These are phyloP conservation scores for Dovyalis caffra DNA, from an alignment of 345 rosid species.

Conservation along the genomic window DNA sequence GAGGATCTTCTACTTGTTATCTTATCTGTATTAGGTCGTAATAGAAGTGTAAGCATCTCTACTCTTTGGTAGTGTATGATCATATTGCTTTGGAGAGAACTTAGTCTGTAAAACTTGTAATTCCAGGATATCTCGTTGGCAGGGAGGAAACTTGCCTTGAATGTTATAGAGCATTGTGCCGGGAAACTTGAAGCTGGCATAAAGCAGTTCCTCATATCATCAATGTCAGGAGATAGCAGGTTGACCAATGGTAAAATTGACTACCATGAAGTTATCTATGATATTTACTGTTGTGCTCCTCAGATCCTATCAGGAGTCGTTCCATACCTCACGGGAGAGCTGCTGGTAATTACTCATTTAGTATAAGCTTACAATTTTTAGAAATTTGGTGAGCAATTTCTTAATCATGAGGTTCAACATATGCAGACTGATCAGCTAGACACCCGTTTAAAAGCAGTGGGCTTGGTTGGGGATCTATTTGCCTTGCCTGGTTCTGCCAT, in stretches of 20 bases:
- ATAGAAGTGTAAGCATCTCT: constrained; percentile 57
- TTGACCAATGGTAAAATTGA: constrained; percentile 56
- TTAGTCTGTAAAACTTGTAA: constrained; percentile 28
- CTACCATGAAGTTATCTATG: constrained; percentile 89
- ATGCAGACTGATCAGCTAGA: constrained; percentile 87
- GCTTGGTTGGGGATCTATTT: constrained; percentile 83
- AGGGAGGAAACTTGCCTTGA: constrained; percentile 87
- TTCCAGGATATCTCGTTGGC: constrained; percentile 62
- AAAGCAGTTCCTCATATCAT: constrained; percentile 82
- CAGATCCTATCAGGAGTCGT: constrained; percentile 78
- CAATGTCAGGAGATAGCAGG: constrained; percentile 77
- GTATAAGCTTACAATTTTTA: constrained; percentile 6
- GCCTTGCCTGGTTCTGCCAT: constrained; percentile 65
- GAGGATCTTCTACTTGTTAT: constrained; percentile 73
- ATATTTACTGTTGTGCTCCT: constrained; percentile 77
- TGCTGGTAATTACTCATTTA: constrained; percentile 59
- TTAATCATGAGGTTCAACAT: constrained; percentile 24
- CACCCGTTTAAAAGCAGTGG: constrained; percentile 83
- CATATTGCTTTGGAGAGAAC: constrained; percentile 13
- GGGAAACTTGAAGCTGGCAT: constrained; percentile 84
- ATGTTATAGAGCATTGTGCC: constrained; percentile 79
- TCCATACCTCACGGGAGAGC: constrained; percentile 91
- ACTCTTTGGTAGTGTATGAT: constrained; percentile 8
- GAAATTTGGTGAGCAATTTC: constrained; percentile 14
- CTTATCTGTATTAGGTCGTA: constrained; percentile 75